A percentile compares a stretch with the other conserved stretches of the same genome.
These are phyloP conservation scores for Trypanosoma theileri DNA, from an alignment of 208 protist species.

Conservation along the genomic window DNA sequence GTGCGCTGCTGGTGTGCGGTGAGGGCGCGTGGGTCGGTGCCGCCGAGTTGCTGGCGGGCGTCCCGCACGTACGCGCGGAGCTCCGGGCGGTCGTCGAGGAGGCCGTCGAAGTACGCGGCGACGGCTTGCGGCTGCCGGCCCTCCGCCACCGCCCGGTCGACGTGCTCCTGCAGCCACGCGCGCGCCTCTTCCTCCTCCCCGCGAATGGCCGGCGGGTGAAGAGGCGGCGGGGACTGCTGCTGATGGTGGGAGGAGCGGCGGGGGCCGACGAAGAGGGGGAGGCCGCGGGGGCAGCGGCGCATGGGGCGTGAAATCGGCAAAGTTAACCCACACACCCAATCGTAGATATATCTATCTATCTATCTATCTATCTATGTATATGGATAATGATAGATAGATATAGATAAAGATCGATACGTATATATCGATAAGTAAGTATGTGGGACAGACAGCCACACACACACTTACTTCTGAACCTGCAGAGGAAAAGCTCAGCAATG, in stretches of 20 bases:
- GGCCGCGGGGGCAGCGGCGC: too few species aligned
- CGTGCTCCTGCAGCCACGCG: constrained; percentile 38
- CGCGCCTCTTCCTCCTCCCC: background rate
- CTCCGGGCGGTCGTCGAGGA: constrained; percentile 60
- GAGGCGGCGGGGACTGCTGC: too few species aligned
- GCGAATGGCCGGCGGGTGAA: too few species aligned
- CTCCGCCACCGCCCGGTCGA: constrained; percentile 43
- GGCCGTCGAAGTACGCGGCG: constrained; percentile 68
- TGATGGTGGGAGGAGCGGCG: background rate
- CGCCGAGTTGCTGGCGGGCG: constrained; percentile 54
- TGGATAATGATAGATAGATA: too few species aligned
- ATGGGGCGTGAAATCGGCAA: too few species aligned
- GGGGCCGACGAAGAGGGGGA: background rate
- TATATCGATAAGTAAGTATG: too few species aligned
- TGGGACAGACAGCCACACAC: too few species aligned
- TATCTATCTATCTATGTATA: background rate
- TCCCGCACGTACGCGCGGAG: constrained; percentile 55
- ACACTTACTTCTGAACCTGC: background rate
- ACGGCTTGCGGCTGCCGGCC: constrained; percentile 45
- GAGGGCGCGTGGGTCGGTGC: constrained; percentile 60
- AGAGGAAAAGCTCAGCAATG: constrained; percentile 1
- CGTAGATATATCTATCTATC: constrained; percentile 16
- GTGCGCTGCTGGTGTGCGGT: constrained; percentile 49
- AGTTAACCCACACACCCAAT: background rate
- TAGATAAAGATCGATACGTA: too few species aligned